A percentile compares a stretch with the other conserved stretches of the same genome.
Evolutionary conservation across 2,329 filamentous ascomycete species (phyloP).

Genomic region (Pestalotiopsis sp.): DNA sequence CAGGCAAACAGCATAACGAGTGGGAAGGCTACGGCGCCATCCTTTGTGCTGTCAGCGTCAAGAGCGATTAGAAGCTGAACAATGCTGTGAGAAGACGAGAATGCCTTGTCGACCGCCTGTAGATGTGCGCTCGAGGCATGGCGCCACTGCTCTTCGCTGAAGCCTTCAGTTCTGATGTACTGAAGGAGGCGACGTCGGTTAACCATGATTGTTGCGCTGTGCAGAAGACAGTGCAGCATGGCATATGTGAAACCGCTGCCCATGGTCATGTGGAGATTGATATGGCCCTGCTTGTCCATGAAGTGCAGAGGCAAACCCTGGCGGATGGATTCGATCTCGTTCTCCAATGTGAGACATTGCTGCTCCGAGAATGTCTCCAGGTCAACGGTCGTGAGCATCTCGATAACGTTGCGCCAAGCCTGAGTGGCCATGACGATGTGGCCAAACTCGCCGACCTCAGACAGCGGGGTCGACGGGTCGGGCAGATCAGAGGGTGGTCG

Average conservation of each 20-base stretch:
- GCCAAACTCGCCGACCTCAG: constrained; percentile 63
- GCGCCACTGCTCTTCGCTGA: constrained; percentile 57
- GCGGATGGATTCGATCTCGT: constrained; percentile 58
- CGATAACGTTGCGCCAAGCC: constrained; percentile 64
- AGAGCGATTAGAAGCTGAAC: constrained; percentile 58
- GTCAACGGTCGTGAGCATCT: constrained; percentile 60
- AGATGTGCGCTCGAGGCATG: constrained; percentile 50
- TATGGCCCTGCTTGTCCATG: constrained; percentile 62
- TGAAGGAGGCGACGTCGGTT: constrained; percentile 63
- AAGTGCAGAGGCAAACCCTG: constrained; percentile 61
- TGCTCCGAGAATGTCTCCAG: constrained; percentile 57
- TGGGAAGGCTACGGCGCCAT: constrained; percentile 61
- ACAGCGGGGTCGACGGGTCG: constrained; percentile 40
- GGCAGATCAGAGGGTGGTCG: constrained; percentile 39
- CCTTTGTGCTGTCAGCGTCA: constrained; percentile 60
- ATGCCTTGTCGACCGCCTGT: constrained; percentile 57
- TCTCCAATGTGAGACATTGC: constrained; percentile 52
- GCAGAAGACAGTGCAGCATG: constrained; percentile 64
- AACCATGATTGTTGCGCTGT: constrained; percentile 64
- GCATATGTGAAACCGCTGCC: constrained; percentile 65
- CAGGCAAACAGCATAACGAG: constrained; percentile 67
- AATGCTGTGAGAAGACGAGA: constrained; percentile 62
- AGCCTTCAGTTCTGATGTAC: constrained; percentile 54
- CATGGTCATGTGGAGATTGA: constrained; percentile 66
- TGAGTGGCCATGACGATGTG: constrained; percentile 64